phyloP scores from a whole-genome alignment of 2,329 filamentous ascomycete genomes.

The Catunica adiposa region DNA sequence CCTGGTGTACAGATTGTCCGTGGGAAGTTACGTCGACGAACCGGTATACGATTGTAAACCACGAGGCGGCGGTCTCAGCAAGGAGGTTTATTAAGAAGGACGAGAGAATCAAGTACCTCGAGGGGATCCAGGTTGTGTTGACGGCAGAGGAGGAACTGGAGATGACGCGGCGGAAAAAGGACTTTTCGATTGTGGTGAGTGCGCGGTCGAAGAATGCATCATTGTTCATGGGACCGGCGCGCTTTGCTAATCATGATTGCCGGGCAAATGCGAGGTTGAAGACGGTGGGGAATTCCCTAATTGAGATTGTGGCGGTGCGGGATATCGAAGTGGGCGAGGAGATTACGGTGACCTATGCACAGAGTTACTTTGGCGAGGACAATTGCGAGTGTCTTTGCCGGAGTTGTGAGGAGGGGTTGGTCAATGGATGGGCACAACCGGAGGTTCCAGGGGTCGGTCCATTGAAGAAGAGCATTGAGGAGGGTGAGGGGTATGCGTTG shows the following conservation, averaged over 20 bases:
- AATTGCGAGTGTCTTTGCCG: slow-evolving; percentile 90
- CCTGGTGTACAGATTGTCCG: slow-evolving; percentile 84
- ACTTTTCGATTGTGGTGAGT: slow-evolving; percentile 94
- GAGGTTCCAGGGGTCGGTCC: slow-evolving; percentile 24
- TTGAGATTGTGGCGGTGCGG: slow-evolving; percentile 73
- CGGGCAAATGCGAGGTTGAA: slow-evolving; percentile 76
- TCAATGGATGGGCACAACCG: slow-evolving; percentile 66
- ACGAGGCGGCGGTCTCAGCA: slow-evolving; percentile 77
- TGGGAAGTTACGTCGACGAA: slow-evolving; percentile 89
- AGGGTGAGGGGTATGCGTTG: slow-evolving; percentile 37
- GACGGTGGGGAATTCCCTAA: slow-evolving; percentile 68
- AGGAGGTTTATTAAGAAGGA: slow-evolving; percentile 63
- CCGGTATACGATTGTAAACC: slow-evolving; percentile 77
- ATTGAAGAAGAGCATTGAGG: slow-evolving; percentile 37
- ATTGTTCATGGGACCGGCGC: slow-evolving; percentile 83
- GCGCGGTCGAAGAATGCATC: slow-evolving; percentile 81
- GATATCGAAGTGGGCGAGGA: slow-evolving; percentile 80
- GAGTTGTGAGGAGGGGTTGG: slow-evolving; percentile 59
- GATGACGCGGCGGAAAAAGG: slow-evolving; percentile 65
- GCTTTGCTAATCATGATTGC: slow-evolving; percentile 96
- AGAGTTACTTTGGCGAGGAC: slow-evolving; percentile 86
- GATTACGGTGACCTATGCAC: slow-evolving; percentile 90
- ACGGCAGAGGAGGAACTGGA: slow-evolving; percentile 79
- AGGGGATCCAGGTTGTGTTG: slow-evolving; percentile 81
- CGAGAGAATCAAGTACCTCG: slow-evolving; percentile 78